phyloP scores from a whole-genome alignment of 345 rosid species.

The Lumnitzera littorea region DNA sequence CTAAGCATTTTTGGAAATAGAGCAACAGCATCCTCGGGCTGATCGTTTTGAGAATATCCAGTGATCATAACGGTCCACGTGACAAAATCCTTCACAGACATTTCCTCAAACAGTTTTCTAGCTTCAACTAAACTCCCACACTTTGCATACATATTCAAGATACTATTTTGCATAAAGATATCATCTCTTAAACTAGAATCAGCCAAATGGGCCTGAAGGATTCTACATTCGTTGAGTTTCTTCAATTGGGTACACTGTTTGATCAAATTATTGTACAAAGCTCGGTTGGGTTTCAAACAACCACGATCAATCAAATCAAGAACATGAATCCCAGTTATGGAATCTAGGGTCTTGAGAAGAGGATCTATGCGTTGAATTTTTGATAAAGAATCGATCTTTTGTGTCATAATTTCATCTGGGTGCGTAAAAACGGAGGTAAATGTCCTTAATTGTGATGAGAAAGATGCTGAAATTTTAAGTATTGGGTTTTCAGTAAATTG shows the following conservation, averaged over 20 bases:
- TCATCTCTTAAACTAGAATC: slow-evolving; percentile 28
- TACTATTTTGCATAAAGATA: slow-evolving; percentile 29
- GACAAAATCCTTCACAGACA: slow-evolving; percentile 35
- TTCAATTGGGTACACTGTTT: slow-evolving; percentile 38
- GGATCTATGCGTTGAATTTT: slow-evolving; percentile 19
- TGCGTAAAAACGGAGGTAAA: slow-evolving; percentile 3
- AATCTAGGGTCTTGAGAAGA: slow-evolving; percentile 14
- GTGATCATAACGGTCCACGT: slow-evolving; percentile 58
- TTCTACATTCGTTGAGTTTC: slow-evolving; percentile 24
- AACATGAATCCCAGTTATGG: slow-evolving; percentile 29
- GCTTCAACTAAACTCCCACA: slow-evolving; percentile 43
- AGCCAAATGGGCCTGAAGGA: slow-evolving; percentile 32
- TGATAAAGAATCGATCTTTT: not conserved
- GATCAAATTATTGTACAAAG: slow-evolving; percentile 28
- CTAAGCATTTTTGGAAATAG: slow-evolving; percentile 42
- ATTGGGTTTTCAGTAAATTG: too few relatives aligned
- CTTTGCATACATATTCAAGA: slow-evolving; percentile 38
- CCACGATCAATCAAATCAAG: slow-evolving; percentile 25
- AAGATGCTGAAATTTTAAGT: too few relatives aligned
- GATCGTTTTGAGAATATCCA: slow-evolving; percentile 46
- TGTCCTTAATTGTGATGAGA: not conserved
- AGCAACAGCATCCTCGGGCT: slow-evolving; percentile 32
- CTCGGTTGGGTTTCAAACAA: slow-evolving; percentile 21
- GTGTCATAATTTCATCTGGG: slow-evolving; percentile 1
- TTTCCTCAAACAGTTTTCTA: slow-evolving; percentile 41